phyloP scores from a whole-genome alignment of 164 flowering plant genomes.

The Stephania yunnanensis region DNA sequence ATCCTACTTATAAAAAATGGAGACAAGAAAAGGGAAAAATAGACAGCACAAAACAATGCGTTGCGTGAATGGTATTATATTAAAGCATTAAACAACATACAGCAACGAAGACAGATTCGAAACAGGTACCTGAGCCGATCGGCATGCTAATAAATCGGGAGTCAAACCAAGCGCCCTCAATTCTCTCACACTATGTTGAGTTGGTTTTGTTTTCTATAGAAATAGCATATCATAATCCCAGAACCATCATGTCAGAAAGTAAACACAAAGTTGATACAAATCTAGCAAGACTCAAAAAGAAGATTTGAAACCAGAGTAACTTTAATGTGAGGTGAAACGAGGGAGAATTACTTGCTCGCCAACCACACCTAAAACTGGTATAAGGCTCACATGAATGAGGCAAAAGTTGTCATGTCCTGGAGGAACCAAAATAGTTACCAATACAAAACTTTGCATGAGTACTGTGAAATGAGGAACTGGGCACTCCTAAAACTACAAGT shows the following conservation, averaged over 20 bases:
- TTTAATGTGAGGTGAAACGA: slow-evolving; percentile 6
- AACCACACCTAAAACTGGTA: slow-evolving; percentile 92
- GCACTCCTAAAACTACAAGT: not conserved
- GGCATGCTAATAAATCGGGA: slow-evolving; percentile 89
- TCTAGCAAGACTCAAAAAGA: not conserved
- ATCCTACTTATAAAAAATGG: not conserved
- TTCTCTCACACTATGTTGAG: slow-evolving; percentile 96
- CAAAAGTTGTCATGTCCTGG: slow-evolving; percentile 87
- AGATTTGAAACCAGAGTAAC: not conserved
- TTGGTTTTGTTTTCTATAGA: slow-evolving; percentile 92
- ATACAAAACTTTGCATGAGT: not conserved
- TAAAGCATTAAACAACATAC: too few species aligned
- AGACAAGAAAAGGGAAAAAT: not conserved
- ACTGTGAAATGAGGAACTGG: not conserved
- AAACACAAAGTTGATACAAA: not conserved
- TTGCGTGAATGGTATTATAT: too few species aligned
- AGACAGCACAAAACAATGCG: too few species aligned
- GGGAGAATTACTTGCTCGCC: slow-evolving; percentile 81
- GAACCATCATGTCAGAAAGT: too few species aligned
- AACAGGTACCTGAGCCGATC: slow-evolving; percentile 71
- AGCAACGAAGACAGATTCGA: not conserved
- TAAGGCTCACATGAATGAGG: slow-evolving; percentile 90
- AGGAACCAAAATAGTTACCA: not conserved
- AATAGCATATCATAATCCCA: not conserved
- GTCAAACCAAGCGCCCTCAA: slow-evolving; percentile 92